Percentiles rank a stretch among this genome's conserved stretches.
Evolutionary conservation across 371 early-diverging fungal genomes (phyloP).

Genomic region (Actinomortierella ambigua): DNA sequence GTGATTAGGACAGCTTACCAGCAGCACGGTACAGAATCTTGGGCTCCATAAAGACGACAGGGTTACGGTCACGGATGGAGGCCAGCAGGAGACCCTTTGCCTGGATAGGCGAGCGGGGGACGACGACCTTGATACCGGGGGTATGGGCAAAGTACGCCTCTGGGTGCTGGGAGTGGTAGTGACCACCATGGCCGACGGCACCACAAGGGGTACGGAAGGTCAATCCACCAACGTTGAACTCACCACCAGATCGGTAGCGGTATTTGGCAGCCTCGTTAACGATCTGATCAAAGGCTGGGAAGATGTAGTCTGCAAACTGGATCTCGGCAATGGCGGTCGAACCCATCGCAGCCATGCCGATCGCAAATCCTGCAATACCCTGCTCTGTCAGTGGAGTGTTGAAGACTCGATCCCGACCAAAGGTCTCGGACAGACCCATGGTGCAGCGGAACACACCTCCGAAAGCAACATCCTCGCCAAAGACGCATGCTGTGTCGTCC

Average conservation of each 20-base stretch:
- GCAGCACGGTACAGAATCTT: slow-evolving; percentile 96
- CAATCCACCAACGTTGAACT: slow-evolving; percentile 91
- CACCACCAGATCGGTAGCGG: slow-evolving; percentile 93
- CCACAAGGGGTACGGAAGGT: slow-evolving; percentile 93
- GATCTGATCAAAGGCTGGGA: slow-evolving; percentile 98
- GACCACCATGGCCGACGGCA: slow-evolving; percentile 98
- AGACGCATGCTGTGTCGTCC: slow-evolving; percentile 92
- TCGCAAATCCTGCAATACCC: slow-evolving; percentile 97
- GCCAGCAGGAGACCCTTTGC: slow-evolving; percentile 95
- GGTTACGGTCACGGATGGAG: slow-evolving; percentile 93
- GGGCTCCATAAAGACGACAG: slow-evolving; percentile 96
- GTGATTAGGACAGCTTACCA: slow-evolving; percentile 46
- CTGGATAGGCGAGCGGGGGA: slow-evolving; percentile 94
- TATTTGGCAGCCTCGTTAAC: slow-evolving; percentile 99
- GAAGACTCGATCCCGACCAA: slow-evolving; percentile 92
- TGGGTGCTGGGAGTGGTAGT: slow-evolving; percentile 95
- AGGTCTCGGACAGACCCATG: slow-evolving; percentile 89
- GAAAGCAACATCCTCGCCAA: slow-evolving; percentile 98
- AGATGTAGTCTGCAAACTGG: slow-evolving; percentile 98
- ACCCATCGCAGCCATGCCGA: slow-evolving; percentile 96
- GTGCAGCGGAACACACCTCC: slow-evolving; percentile 98
- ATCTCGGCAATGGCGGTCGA: slow-evolving; percentile 98
- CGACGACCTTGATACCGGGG: slow-evolving; percentile 94
- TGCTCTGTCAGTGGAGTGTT: slow-evolving; percentile 97
- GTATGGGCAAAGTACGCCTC: slow-evolving; percentile 97